A percentile compares a stretch with the other conserved stretches of the same genome.
These are phyloP conservation scores for Pleurotus ostreatus DNA, from an alignment of 768 basidiomycete genomes.

Conservation along the genomic window DNA sequence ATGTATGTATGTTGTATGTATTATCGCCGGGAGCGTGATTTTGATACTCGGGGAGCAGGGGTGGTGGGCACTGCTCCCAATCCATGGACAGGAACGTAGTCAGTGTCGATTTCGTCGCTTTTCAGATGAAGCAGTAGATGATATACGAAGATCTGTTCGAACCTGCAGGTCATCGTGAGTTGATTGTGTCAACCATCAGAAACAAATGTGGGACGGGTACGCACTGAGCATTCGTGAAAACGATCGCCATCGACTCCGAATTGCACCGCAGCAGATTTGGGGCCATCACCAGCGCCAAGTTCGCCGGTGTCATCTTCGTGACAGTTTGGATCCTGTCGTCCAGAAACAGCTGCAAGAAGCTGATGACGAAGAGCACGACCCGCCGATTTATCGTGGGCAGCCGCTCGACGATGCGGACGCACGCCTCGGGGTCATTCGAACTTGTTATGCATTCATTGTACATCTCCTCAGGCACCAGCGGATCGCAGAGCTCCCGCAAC, in stretches of 20 bases:
- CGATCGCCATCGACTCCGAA: slow-evolving; percentile 83
- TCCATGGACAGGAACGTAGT: slow-evolving; percentile 78
- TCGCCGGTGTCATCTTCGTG: slow-evolving; percentile 90
- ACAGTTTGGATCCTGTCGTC: slow-evolving; percentile 65
- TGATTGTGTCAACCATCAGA: no score
- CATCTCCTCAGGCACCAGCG: slow-evolving; percentile 86
- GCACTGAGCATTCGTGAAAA: slow-evolving; percentile 89
- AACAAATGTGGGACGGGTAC: slow-evolving; percentile 24
- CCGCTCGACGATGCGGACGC: slow-evolving; percentile 68
- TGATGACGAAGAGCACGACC: slow-evolving; percentile 84
- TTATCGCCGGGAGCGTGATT: slow-evolving; percentile 52
- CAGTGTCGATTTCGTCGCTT: slow-evolving; percentile 69
- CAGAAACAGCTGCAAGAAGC: slow-evolving; percentile 87
- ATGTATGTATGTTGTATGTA: slow-evolving; percentile 10
- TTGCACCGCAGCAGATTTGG: slow-evolving; percentile 85
- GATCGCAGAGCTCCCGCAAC: slow-evolving; percentile 88
- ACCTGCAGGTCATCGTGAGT: slow-evolving; percentile 36
- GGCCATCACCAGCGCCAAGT: slow-evolving; percentile 88
- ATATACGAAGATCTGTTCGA: slow-evolving; percentile 86
- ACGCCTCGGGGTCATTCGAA: slow-evolving; percentile 62
- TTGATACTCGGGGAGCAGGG: slow-evolving; percentile 42
- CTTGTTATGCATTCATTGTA: slow-evolving; percentile 86
- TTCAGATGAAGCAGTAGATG: slow-evolving; percentile 79
- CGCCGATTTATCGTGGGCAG: slow-evolving; percentile 85
- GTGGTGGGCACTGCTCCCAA: slow-evolving; percentile 59